These are phyloP conservation scores for Cryptococcus jaspeensis DNA, from an alignment of 1,284 basidiomycete species.

Conservation along the genomic window DNA sequence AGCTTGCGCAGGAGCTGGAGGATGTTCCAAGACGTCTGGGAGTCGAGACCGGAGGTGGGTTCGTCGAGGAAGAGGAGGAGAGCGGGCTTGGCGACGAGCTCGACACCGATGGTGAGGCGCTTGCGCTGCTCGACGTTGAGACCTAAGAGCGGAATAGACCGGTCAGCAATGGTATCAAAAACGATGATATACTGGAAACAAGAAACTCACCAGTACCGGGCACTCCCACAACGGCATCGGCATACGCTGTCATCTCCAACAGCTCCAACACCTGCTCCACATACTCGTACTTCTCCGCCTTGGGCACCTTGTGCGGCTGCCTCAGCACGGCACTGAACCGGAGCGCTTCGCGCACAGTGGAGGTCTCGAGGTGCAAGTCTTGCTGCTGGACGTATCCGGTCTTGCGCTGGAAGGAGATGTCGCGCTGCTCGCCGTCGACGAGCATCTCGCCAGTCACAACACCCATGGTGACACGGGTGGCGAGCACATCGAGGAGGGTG, in stretches of 20 bases:
- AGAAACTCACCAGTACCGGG: constrained; percentile 55
- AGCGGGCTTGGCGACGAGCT: constrained; percentile 61
- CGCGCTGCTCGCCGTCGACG: constrained; percentile 70
- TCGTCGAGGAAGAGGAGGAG: constrained; percentile 80
- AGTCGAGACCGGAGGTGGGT: constrained; percentile 72
- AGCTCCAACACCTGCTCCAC: constrained; percentile 75
- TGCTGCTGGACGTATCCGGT: constrained; percentile 74
- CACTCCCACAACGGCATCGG: constrained; percentile 71
- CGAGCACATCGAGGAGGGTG: constrained; percentile 77
- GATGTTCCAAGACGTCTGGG: constrained; percentile 85
- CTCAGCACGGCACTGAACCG: constrained; percentile 77
- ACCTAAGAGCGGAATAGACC: constrained; percentile 20
- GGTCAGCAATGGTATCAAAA: background rate
- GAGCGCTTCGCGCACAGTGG: constrained; percentile 76
- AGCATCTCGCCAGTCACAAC: constrained; percentile 74
- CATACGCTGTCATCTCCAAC: constrained; percentile 69
- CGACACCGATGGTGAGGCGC: constrained; percentile 76
- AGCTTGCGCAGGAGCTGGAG: constrained; percentile 76
- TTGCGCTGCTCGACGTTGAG: constrained; percentile 70
- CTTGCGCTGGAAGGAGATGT: constrained; percentile 62
- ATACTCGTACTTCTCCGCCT: constrained; percentile 73
- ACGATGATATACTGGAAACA: background rate
- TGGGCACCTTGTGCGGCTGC: constrained; percentile 66
- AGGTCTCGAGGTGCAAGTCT: constrained; percentile 67
- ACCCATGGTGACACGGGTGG: constrained; percentile 70